Percentiles rank a stretch among this genome's conserved stretches.
phyloP scores from a whole-genome alignment of 805 yeast species.

The Dipodascus albidus region DNA sequence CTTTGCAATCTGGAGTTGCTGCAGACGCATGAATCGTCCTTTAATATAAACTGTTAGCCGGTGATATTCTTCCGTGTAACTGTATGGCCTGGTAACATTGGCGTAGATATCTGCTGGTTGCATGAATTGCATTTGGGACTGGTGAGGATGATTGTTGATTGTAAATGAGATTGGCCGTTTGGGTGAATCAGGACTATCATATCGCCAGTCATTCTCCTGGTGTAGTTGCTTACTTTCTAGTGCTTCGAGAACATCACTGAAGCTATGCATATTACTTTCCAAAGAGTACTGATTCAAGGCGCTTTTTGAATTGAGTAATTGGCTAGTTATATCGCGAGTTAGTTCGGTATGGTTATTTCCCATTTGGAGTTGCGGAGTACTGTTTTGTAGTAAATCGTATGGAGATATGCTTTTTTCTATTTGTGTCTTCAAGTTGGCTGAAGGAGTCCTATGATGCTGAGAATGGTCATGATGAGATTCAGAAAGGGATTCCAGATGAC shows the following conservation, averaged over 20 bases:
- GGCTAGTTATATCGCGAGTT: background rate
- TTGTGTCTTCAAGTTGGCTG: background rate
- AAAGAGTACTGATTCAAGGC: background rate
- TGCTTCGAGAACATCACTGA: slow-evolving; percentile 8
- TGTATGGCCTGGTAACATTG: slow-evolving; percentile 61
- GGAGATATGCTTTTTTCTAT: background rate
- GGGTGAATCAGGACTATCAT: slow-evolving; percentile 11
- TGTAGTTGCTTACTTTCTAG: slow-evolving; percentile 7
- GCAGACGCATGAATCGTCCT: slow-evolving; percentile 54
- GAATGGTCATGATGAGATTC: background rate
- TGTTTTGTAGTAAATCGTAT: background rate
- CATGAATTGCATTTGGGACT: background rate
- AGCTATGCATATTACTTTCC: background rate
- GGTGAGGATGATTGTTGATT: slow-evolving; percentile 5
- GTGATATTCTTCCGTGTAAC: slow-evolving; percentile 87
- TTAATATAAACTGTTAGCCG: slow-evolving; percentile 63
- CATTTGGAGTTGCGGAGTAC: background rate
- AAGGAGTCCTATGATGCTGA: background rate
- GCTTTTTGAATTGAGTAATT: background rate
- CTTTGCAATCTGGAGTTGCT: slow-evolving; percentile 72
- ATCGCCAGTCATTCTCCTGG: slow-evolving; percentile 13
- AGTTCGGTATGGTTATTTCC: background rate
- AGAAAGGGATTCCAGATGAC: no score
- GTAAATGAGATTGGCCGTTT: slow-evolving; percentile 19
- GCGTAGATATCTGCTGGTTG: slow-evolving; percentile 43